Base-by-base conservation (phyloP, 768 basidiomycete species). In the Daedalea quercina region DNA sequence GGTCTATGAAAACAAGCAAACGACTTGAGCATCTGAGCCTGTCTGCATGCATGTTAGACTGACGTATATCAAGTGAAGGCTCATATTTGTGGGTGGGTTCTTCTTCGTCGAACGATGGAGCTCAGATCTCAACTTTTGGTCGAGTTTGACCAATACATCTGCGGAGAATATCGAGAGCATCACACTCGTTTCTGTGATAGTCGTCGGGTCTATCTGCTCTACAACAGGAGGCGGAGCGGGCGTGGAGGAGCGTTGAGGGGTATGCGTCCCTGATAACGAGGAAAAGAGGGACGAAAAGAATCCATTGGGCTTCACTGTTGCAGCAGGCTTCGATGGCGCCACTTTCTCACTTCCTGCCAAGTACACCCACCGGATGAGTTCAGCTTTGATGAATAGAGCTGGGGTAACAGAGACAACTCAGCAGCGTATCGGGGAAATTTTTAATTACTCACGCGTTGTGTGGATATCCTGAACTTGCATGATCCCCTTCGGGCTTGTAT, bases 101-200 rank as follows among this genome's bases (percentile, higher is more conserved):
- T 99, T 99, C 78, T 97, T 97, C 11, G 94, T 99, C 0, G 92
- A 90, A 54, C 95, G 76, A 54, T 87, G 78, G 31, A 98, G 72
- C 66, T 97, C 95, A 9, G 72, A 66, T 1, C 79, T 73, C 45
- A 87, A 70, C 62, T 85, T 88, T 67, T 79, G 76, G 56, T 81
- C 81, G 17, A 90, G 65, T 41, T 69, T 75, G 19, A 90, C 84
- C 43, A 76, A 75, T 13, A 89, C 77, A 34, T 82, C 75, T 2
- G 84, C 85, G 9, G 83, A 76, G 62, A 82, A 87, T 41, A 88
- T 77, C 1, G 81, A 77, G 50, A 90, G 62, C 1, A 76, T 69
- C 24, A 90, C 81, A 54, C 72, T 78, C 0, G 79, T 80, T 49
- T 77, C 74, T 46, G 73, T 74, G 26, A 77, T 64, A 37, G 13